Evolutionary conservation across 495 filamentous ascomycete species (phyloP).

Genomic region (Xylaria cubensis): DNA sequence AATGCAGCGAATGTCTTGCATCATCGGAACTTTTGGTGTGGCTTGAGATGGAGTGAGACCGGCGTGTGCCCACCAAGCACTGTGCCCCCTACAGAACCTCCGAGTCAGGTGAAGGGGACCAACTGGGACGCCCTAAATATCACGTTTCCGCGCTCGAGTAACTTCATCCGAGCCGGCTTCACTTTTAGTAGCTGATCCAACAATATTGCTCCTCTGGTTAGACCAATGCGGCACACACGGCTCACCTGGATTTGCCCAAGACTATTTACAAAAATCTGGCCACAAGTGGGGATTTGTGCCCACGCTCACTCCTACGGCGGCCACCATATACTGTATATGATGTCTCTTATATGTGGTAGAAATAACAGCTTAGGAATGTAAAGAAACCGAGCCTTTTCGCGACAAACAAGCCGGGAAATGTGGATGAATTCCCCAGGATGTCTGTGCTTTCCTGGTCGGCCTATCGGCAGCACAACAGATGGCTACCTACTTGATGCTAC

Average conservation of each 20-base stretch:
- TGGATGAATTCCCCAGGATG: constrained; percentile 25
- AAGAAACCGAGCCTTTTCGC: not conserved
- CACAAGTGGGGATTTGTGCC: constrained; percentile 7
- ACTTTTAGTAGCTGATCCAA: constrained; percentile 14
- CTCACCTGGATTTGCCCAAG: constrained; percentile 10
- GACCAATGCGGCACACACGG: constrained; percentile 14
- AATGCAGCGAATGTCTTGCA: not conserved
- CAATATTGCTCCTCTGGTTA: not conserved
- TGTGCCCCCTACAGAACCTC: constrained; percentile 2
- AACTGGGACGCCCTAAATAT: not conserved
- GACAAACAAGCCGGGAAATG: constrained; percentile 22
- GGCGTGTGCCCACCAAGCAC: not conserved
- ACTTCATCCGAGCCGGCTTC: constrained; percentile 17
- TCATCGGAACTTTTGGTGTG: constrained; percentile 15
- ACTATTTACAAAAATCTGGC: constrained; percentile 12
- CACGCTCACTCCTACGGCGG: not conserved
- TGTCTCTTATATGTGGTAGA: constrained; percentile 14
- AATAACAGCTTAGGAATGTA: constrained; percentile 9
- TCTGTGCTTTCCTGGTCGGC: constrained; percentile 17
- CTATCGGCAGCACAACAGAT: constrained; percentile 9
- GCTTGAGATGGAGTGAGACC: constrained; percentile 19
- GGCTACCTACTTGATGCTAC: not conserved
- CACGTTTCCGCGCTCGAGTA: not conserved
- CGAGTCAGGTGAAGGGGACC: constrained; percentile 9
- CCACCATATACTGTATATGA: constrained; percentile 19